These are phyloP conservation scores for Globisporangium viniferum DNA, from an alignment of 352 stramenopile species.

Conservation along the genomic window DNA sequence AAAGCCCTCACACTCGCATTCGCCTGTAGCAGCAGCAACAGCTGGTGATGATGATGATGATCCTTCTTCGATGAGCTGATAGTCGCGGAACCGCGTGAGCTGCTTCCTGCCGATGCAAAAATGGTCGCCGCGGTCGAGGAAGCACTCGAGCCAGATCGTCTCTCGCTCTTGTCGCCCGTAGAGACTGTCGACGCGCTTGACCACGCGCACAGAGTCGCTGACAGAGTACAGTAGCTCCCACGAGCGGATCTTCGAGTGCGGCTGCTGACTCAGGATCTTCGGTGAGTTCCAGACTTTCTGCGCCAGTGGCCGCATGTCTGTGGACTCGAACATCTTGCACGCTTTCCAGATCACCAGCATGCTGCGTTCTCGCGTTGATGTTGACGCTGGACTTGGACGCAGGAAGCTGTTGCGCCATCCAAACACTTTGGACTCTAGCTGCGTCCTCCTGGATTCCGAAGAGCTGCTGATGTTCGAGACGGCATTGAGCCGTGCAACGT, in stretches of 20 bases:
- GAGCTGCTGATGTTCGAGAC: constrained; percentile 14
- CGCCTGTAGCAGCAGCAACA: not conserved
- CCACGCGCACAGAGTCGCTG: constrained; percentile 28
- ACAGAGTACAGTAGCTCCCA: constrained; percentile 33
- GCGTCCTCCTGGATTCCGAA: constrained; percentile 2
- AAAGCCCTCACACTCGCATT: constrained; percentile 21
- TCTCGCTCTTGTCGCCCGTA: constrained; percentile 16
- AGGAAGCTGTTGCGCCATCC: constrained; percentile 38
- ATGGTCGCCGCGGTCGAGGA: constrained; percentile 33
- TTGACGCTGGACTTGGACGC: constrained; percentile 20
- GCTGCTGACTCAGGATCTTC: not conserved
- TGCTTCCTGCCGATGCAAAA: constrained; percentile 45
- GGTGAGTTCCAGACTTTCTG: constrained; percentile 31
- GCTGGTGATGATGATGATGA: not conserved
- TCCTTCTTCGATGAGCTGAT: constrained; percentile 3
- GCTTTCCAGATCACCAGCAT: constrained; percentile 39
- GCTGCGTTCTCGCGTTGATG: constrained; percentile 13
- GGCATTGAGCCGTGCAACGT: constrained; percentile 37
- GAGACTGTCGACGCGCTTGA: constrained; percentile 23
- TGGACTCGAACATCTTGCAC: constrained; percentile 33
- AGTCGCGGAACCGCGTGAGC: constrained; percentile 34
- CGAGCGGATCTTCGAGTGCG: not conserved
- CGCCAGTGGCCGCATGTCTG: constrained; percentile 31
- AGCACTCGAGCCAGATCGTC: constrained; percentile 46
- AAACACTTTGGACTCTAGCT: constrained; percentile 5